These are phyloP conservation scores for Lactarius indigo DNA, from an alignment of 768 basidiomycete genomes.

Conservation along the genomic window DNA sequence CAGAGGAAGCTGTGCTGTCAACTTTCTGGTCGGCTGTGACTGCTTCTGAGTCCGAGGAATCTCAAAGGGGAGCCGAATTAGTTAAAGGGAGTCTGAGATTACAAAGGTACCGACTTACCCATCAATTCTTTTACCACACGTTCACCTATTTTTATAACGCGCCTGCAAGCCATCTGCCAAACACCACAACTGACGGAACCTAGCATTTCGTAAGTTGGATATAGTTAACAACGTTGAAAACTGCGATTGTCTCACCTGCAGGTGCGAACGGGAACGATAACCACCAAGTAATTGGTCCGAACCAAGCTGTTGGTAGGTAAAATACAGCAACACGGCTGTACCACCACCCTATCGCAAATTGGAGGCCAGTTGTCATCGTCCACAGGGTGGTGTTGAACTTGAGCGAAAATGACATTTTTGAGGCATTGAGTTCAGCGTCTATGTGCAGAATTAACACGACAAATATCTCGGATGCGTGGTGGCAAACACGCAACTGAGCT, in stretches of 20 bases:
- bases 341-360: slow-evolving; percentile 87
- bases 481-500: slow-evolving; percentile 65
- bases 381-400: slow-evolving; percentile 75
- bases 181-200: slow-evolving; percentile 91
- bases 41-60: not conserved
- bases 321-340: slow-evolving; percentile 89
- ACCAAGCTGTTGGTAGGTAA: slow-evolving; percentile 88
- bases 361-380: slow-evolving; percentile 82
- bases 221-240: slow-evolving; percentile 4
- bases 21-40: not conserved
- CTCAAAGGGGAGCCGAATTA: not conserved
- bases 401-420: slow-evolving; percentile 69
- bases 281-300: slow-evolving; percentile 86
- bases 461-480: not conserved
- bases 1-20: not conserved
- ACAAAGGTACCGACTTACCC: slow-evolving; percentile 8
- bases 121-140: slow-evolving; percentile 31
- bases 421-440: slow-evolving; percentile 79
- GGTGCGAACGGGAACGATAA: slow-evolving; percentile 91
- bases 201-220: slow-evolving; percentile 31
- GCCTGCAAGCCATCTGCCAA: slow-evolving; percentile 93
- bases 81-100: not conserved
- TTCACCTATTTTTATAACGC: slow-evolving; percentile 78
- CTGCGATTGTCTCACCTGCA: slow-evolving; percentile 48
- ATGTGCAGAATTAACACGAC: slow-evolving; percentile 5